These are phyloP conservation scores for Lasiosphaeris hirsuta DNA, from an alignment of 495 filamentous ascomycete genomes.

Conservation along the genomic window DNA sequence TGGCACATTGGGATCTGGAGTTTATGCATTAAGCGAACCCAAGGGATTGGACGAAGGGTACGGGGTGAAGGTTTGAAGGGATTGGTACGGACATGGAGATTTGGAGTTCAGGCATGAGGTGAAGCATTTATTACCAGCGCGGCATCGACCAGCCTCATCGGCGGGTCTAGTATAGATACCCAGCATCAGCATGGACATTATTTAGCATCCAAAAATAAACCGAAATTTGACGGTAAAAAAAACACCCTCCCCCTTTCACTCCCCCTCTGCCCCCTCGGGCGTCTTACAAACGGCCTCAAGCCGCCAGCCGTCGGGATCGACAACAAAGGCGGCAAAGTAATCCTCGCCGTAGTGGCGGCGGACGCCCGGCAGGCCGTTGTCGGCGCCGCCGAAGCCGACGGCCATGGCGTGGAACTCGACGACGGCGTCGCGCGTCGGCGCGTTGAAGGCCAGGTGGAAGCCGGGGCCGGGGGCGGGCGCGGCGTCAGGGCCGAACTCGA, in stretches of 20 bases:
- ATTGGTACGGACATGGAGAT: too few species aligned
- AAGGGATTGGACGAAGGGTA: too few species aligned
- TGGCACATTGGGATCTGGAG: too few species aligned
- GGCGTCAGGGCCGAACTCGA: slow-evolving; percentile 21
- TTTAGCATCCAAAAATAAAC: too few species aligned
- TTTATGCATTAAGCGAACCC: too few species aligned
- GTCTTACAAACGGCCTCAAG: slow-evolving; percentile 38
- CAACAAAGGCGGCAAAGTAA: slow-evolving; percentile 44
- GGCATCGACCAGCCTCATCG: too few species aligned
- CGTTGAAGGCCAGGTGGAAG: slow-evolving; percentile 37
- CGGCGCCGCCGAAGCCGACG: slow-evolving; percentile 31
- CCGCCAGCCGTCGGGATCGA: slow-evolving; percentile 39
- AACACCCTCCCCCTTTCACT: background rate
- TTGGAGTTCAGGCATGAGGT: too few species aligned
- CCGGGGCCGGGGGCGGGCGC: slow-evolving; percentile 25
- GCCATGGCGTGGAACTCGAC: slow-evolving; percentile 38
- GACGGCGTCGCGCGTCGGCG: slow-evolving; percentile 30
- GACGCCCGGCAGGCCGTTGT: slow-evolving; percentile 38
- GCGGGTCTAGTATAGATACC: too few species aligned
- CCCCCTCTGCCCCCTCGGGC: background rate
- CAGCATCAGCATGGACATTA: slow-evolving; percentile 7
- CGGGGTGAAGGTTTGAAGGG: too few species aligned
- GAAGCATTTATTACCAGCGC: too few species aligned
- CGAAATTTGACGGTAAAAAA: too few species aligned
- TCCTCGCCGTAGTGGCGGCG: slow-evolving; percentile 31